A percentile compares a stretch with the other conserved stretches of the same genome.
Evolutionary conservation across 1,284 basidiomycete genomes (phyloP).

Genomic region (Cronartium quercuum): DNA sequence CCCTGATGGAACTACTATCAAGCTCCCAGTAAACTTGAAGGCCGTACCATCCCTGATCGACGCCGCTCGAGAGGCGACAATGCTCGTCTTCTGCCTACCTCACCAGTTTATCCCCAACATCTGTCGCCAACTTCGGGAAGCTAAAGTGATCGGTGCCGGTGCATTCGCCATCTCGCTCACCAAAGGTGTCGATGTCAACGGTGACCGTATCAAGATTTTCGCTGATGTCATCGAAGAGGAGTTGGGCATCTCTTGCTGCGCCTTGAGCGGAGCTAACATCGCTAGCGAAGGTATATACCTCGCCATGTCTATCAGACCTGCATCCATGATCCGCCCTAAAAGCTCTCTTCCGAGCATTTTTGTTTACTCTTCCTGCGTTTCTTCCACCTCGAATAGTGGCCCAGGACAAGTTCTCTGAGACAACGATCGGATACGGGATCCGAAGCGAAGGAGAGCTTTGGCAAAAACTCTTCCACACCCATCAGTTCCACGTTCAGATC

Average conservation of each 20-base stretch:
- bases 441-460: conserved; percentile 52
- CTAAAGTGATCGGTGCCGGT: conserved; percentile 19
- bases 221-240: conserved; percentile 56
- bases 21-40: conserved; percentile 51
- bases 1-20: conserved; percentile 39
- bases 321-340: too few species aligned
- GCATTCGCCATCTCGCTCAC: conserved; percentile 25
- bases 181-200: conserved; percentile 54
- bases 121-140: conserved; percentile 39
- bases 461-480: conserved; percentile 54
- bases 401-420: conserved; percentile 52
- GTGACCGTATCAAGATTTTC: conserved; percentile 56
- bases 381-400: conserved; percentile 16
- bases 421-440: conserved; percentile 56
- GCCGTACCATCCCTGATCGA: conserved; percentile 49
- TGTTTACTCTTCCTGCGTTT: neutral
- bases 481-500: conserved; percentile 55
- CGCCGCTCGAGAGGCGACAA: conserved; percentile 51
- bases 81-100: conserved; percentile 52
- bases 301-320: too few species aligned
- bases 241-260: conserved; percentile 54
- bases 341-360: neutral
- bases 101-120: conserved; percentile 50
- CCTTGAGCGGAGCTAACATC: conserved; percentile 58
- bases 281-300: conserved; percentile 53